Evolutionary conservation across 495 filamentous ascomycete genomes (phyloP).

Genomic region (Podospora australis): DNA sequence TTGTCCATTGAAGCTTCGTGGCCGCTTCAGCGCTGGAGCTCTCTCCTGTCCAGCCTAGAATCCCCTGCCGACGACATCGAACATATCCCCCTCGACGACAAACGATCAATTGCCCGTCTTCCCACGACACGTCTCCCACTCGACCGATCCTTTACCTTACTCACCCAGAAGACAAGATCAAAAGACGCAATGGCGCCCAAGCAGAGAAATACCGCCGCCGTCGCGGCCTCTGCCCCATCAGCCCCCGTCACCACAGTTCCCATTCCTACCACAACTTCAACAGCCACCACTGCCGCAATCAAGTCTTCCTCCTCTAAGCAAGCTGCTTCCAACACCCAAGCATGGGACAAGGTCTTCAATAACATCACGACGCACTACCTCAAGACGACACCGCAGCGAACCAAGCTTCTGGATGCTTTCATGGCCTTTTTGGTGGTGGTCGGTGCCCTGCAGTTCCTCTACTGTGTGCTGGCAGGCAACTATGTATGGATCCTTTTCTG

Average conservation of each 20-base stretch:
- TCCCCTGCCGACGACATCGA: not conserved
- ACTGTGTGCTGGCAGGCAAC: conserved; percentile 88
- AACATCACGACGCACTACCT: conserved; percentile 71
- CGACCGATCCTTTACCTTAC: not conserved
- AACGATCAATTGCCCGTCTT: no score
- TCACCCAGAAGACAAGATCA: not conserved
- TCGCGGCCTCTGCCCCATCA: conserved; percentile 16
- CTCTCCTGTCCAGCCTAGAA: not conserved
- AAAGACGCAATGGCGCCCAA: conserved; percentile 32
- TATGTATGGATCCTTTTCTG: conserved; percentile 62
- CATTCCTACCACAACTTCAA: not conserved
- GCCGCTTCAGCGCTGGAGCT: conserved; percentile 20
- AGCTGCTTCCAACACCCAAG: conserved; percentile 21
- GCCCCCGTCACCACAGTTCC: conserved; percentile 2
- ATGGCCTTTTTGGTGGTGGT: conserved; percentile 83
- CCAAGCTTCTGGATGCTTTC: conserved; percentile 87
- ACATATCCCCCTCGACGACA: not conserved
- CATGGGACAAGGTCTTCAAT: conserved; percentile 38
- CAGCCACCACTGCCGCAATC: conserved; percentile 19
- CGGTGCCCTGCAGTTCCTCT: conserved; percentile 85
- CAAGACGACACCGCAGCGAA: conserved; percentile 75
- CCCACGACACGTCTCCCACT: not conserved
- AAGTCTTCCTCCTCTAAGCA: conserved; percentile 12
- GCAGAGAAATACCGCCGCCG: conserved; percentile 15
- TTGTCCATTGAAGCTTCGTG: conserved; percentile 31